Base-by-base conservation (phyloP, 768 basidiomycete genomes). In the Suillus hirtellus region DNA sequence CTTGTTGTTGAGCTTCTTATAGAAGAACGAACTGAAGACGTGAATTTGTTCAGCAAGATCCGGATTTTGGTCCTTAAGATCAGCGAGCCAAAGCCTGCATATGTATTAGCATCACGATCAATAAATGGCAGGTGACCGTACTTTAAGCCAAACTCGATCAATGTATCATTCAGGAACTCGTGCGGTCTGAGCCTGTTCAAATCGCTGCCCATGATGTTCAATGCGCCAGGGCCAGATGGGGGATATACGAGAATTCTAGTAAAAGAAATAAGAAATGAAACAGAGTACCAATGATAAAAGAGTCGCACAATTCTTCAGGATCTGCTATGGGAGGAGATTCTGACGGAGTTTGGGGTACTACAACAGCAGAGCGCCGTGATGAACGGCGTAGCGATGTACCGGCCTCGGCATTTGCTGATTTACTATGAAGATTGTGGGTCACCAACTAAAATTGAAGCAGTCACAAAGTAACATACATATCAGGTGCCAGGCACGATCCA, bases 11-110 rank as follows among this genome's bases (percentile, higher is more conserved):
- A 99, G 77, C 75, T 97, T 96, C 80, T 96, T 93, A 80, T 96
- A 99, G 76, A 99, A 99, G 78, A 98, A 99, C 0, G 96, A 96
- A 74, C 89, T 99, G 80, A 99, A 99, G 4, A 99, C 84, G 70
- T 98, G 89, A 1, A 96, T 81, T 67, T 92, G 83, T 3, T 87
- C 83, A 2, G 87, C 91, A 4, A 92, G 76, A 17, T 81, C 81
- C 2, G 89, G 88, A 65, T 89, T 72, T 42, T 70, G 76, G 43
- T 73, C 76, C 65, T 85, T 83, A 31, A 92, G 74, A 8, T 84
- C 81, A 58, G 78, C 82, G 11, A 89, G 80, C 89, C 92, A 93
- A 15, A 88, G 78, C 72, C 95, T 96, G 62, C 8, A 31, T 31
- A 21, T 8, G 61, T 40, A 9, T 49, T 61, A 59, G 58, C 31